phyloP scores from a whole-genome alignment of 2,329 filamentous ascomycete species.

The Rhexocercosporidium sp. region DNA sequence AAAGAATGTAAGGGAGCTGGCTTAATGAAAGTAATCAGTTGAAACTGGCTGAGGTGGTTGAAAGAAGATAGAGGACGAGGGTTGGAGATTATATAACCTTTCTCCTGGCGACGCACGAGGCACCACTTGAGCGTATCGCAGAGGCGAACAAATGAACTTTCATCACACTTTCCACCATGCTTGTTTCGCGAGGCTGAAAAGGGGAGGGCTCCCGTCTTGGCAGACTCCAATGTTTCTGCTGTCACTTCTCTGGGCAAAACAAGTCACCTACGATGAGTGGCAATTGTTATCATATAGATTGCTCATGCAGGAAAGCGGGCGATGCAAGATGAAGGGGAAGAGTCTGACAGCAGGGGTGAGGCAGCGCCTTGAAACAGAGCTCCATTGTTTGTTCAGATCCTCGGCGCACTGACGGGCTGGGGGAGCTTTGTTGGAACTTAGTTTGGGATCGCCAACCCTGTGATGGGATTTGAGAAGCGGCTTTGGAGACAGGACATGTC shows the following conservation, averaged over 20 bases:
- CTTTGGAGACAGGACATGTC: constrained; percentile 9
- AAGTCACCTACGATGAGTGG: not conserved
- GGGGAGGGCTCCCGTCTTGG: constrained; percentile 1
- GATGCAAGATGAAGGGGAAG: constrained; percentile 4
- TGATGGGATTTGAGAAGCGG: not conserved
- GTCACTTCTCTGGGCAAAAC: not conserved
- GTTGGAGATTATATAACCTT: constrained; percentile 14
- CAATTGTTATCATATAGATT: constrained; percentile 11
- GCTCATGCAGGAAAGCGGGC: constrained; percentile 4
- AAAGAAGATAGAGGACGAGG: constrained; percentile 4
- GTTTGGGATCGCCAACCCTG: not conserved
- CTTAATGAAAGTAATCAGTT: constrained; percentile 15
- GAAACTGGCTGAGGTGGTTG: constrained; percentile 10
- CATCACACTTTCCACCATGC: not conserved
- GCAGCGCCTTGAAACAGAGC: constrained; percentile 12
- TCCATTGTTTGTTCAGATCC: constrained; percentile 12
- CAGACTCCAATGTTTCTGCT: not conserved
- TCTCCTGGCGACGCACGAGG: not conserved
- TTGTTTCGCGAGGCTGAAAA: constrained; percentile 3
- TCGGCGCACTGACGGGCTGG: constrained; percentile 2
- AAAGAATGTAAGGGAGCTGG: constrained; percentile 4
- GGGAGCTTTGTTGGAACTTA: not conserved
- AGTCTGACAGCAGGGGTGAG: not conserved
- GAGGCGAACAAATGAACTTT: constrained; percentile 4
- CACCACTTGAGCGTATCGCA: not conserved